These are phyloP conservation scores for Colletotrichum incanum DNA, from an alignment of 2,329 filamentous ascomycete species.

Conservation along the genomic window DNA sequence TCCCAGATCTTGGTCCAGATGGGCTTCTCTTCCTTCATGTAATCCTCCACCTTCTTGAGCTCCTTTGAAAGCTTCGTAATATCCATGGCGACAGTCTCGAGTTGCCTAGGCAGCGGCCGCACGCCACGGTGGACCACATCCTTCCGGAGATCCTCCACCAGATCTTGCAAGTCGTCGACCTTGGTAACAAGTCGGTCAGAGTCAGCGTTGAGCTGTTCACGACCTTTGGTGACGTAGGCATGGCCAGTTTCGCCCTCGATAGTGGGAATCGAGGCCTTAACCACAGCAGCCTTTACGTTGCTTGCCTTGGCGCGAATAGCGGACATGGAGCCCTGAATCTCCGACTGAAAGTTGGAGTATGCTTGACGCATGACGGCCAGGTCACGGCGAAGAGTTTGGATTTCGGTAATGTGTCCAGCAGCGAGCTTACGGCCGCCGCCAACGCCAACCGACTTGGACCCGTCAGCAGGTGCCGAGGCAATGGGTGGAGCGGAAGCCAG, in stretches of 20 bases:
- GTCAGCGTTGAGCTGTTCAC: conserved; percentile 88
- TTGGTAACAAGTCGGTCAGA: conserved; percentile 91
- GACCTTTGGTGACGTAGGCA: conserved; percentile 86
- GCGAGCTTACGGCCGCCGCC: conserved; percentile 63
- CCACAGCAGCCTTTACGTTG: conserved; percentile 82
- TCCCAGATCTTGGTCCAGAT: conserved; percentile 99
- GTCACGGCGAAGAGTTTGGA: conserved; percentile 88
- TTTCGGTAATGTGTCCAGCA: conserved; percentile 79
- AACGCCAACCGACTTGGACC: conserved; percentile 51
- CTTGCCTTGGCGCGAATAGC: conserved; percentile 85
- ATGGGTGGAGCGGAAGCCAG: conserved; percentile 64
- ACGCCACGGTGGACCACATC: conserved; percentile 96
- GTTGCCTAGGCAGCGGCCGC: conserved; percentile 88
- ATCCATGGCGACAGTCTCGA: conserved; percentile 91
- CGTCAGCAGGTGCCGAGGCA: conserved; percentile 59
- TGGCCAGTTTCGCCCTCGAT: conserved; percentile 86
- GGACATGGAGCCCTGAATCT: conserved; percentile 90
- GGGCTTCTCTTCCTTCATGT: conserved; percentile 91
- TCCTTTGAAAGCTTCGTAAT: conserved; percentile 86
- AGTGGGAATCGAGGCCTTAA: conserved; percentile 79
- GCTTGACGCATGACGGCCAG: conserved; percentile 93
- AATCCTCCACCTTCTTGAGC: conserved; percentile 94
- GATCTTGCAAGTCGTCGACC: conserved; percentile 97
- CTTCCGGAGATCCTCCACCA: conserved; percentile 96
- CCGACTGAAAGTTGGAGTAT: conserved; percentile 90